Conservation (phyloP, 805 yeast genomes). For the Komagataella populi region DNA sequence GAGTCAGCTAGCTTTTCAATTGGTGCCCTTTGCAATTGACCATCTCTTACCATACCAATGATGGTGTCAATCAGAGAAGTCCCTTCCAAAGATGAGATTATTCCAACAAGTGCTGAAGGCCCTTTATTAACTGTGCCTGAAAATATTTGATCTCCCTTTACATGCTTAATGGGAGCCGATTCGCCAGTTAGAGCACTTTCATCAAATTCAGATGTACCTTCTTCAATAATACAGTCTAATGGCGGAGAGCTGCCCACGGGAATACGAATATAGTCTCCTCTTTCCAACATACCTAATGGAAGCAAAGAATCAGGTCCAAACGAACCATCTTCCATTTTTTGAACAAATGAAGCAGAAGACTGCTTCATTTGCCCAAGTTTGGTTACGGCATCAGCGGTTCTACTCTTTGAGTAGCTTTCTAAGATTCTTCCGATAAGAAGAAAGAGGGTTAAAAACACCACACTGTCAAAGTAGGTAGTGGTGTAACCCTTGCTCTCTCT, state of each 20-base stretch:
- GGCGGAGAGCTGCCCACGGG: slow-evolving; percentile 49
- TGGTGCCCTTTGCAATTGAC: slow-evolving; percentile 62
- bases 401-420: slow-evolving; percentile 52
- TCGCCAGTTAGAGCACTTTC: slow-evolving; percentile 55
- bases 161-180: slow-evolving; percentile 42
- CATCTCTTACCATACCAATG: slow-evolving; percentile 55
- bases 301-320: slow-evolving; percentile 18
- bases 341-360: slow-evolving; percentile 30
- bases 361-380: slow-evolving; percentile 38
- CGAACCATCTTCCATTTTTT: slow-evolving; percentile 6
- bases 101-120: slow-evolving; percentile 35
- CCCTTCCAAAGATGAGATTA: slow-evolving; percentile 43
- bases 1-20: slow-evolving; percentile 58
- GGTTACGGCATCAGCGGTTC: slow-evolving; percentile 53
- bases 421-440: slow-evolving; percentile 56
- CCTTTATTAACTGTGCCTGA: slow-evolving; percentile 66
- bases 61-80: slow-evolving; percentile 60
- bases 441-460: slow-evolving; percentile 62
- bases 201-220: slow-evolving; percentile 37
- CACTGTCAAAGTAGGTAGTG: slow-evolving; percentile 69
- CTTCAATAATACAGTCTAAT: slow-evolving; percentile 36
- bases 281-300: slow-evolving; percentile 31
- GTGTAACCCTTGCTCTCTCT: slow-evolving; percentile 25
- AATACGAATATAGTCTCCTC: slow-evolving; percentile 34
- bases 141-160: slow-evolving; percentile 50